Conservation (phyloP, 805 yeast genomes). For the Limtongozyma cylindracea region DNA sequence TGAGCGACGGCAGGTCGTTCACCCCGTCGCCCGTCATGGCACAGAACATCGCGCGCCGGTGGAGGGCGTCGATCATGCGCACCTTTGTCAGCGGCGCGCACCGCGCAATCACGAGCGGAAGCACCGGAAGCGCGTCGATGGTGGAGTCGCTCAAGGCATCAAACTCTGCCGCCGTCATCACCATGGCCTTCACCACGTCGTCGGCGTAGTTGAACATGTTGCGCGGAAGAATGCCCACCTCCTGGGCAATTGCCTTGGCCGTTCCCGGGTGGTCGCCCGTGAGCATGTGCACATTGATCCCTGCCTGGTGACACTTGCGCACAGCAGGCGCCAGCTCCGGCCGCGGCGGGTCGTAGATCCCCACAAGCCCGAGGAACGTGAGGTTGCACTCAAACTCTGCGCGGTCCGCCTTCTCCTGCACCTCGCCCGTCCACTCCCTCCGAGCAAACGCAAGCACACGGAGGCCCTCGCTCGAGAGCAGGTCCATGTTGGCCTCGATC, state of each 20-base stretch:
- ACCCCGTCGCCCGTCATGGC: conserved; percentile 81
- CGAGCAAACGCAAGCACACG: conserved; percentile 54
- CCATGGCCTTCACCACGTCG: conserved; percentile 36
- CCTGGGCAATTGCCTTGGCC: conserved; percentile 58
- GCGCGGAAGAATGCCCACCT: conserved; percentile 50
- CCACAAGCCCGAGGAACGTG: conserved; percentile 40
- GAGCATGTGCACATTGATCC: conserved; percentile 58
- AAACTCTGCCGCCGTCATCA: conserved; percentile 53
- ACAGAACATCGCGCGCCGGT: conserved; percentile 17
- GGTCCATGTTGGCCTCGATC: conserved; percentile 30
- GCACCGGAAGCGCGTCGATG: conserved; percentile 32
- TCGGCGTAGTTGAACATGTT: conserved; percentile 28
- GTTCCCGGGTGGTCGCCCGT: conserved; percentile 69
- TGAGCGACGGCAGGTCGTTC: conserved; percentile 57
- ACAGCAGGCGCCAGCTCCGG: conserved; percentile 42
- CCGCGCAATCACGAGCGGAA: conserved; percentile 59
- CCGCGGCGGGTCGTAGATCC: conserved; percentile 66
- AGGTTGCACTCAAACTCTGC: conserved; percentile 22
- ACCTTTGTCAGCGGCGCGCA: conserved; percentile 72
- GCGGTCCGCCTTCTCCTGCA: conserved; percentile 5
- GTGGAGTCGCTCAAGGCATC: conserved; percentile 34
- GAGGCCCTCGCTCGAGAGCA: conserved; percentile 37
- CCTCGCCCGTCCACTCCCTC: conserved; percentile 5
- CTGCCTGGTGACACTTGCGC: conserved; percentile 42
- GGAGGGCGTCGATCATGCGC: conserved; percentile 52